Conservation (phyloP, 2,329 filamentous ascomycete species). For the Dactylellina haptotyla region DNA sequence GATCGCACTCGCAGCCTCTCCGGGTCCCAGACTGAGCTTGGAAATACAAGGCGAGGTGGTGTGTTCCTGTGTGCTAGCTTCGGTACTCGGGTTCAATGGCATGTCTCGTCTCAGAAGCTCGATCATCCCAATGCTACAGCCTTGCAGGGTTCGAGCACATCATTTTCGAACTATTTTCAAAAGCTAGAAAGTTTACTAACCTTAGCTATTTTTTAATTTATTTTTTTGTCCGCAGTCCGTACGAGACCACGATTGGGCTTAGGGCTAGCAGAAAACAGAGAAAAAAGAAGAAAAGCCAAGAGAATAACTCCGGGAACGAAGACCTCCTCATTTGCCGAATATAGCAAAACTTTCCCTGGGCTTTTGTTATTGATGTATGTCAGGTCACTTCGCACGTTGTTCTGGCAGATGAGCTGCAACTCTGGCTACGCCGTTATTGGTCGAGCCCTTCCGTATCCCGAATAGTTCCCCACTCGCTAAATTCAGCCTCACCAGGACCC, state of each 20-base stretch:
- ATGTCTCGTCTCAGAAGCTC: conserved; percentile 16
- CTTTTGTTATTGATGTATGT: conserved; percentile 19
- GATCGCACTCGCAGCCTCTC: conserved; percentile 16
- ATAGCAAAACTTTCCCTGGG: conserved; percentile 42
- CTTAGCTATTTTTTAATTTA: too few relatives aligned
- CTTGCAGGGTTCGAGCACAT: conserved; percentile 40
- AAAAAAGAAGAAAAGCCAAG: conserved; percentile 1
- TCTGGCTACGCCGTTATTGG: conserved; percentile 47
- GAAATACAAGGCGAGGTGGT: conserved; percentile 44
- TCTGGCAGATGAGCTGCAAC: conserved; percentile 32
- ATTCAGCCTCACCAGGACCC: conserved; percentile 51
- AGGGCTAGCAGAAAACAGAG: conserved; percentile 7
- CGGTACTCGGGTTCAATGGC: conserved; percentile 10
- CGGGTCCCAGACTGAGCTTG: neutral
- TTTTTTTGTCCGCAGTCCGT: conserved; percentile 4
- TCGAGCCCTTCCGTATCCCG: conserved; percentile 30
- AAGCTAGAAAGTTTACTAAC: conserved; percentile 15
- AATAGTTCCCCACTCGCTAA: conserved; percentile 49
- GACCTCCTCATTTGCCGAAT: conserved; percentile 23
- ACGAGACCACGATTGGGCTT: conserved; percentile 4
- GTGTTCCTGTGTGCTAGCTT: conserved; percentile 26
- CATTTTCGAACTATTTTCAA: conserved; percentile 1
- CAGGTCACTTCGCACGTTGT: conserved; percentile 39
- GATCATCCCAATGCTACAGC: conserved; percentile 20
- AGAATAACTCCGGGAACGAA: conserved; percentile 7